Evolutionary conservation across 768 basidiomycete genomes (phyloP), one percentile per base, ranked within the genome.

Genomic region (Mrakia frigida): DNA sequence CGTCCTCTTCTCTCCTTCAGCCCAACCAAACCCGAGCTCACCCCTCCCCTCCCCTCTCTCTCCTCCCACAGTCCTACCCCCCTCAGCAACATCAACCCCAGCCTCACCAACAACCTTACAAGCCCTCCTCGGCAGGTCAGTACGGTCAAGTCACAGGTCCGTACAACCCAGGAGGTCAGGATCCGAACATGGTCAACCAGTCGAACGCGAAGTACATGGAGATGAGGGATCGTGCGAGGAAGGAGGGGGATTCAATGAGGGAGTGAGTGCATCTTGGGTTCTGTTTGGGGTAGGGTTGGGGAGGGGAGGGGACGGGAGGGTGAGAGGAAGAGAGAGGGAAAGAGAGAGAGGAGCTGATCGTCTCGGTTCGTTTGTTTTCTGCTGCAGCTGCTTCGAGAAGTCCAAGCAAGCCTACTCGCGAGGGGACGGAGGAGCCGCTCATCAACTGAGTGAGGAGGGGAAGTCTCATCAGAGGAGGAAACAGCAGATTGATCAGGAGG

Each of bases 401-500:
- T 90, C 91, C 79, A 91, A 92, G 80, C 85, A 88, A 77, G 92
- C 93, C 0, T 96, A 94, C 81, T 16, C 53, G 28, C 69, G 85
- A 1, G 88, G 91, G 3, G 89, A 97, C 79, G 90, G 92, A 18
- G 92, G 89, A 0, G 84, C 84, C 43, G 95, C 95, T 31, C 94
- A 98, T 83, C 86, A 91, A 70, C 86, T 97, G 33, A 92, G 90
- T 25, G 87, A 89, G 76, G 80, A 93, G 82, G 95, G 94, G 25
- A 92, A 93, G 82, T 85, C 85, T 56, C 92, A 95, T 82, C 88
- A 92, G 82, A 83, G 85, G 6, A 87, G 88, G 80, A 94, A 95
- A 90, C 89, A 91, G 78, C 82, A 86, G 68, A 83, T 93, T 78
- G 94, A 98, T 82, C 86, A 69, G 37, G 68, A 69, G 68, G 68